Percentiles rank a stretch among this genome's conserved stretches.
Conservation (phyloP, 2,329 filamentous ascomycete species). For the Epichloe hybrida region DNA sequence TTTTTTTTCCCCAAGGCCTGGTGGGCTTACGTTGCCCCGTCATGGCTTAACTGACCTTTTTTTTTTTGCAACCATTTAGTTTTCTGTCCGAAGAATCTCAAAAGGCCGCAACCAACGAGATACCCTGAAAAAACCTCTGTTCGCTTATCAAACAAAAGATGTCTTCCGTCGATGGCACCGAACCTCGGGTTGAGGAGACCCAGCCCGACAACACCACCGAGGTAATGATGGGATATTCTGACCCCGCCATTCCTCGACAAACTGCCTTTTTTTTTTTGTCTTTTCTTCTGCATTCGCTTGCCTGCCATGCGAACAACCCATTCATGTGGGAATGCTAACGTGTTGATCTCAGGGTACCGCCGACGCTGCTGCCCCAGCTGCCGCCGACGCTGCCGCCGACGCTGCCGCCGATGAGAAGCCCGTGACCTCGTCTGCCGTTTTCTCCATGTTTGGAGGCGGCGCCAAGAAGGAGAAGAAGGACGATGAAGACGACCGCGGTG, state of each 20-base stretch:
- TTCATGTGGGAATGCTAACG: neutral
- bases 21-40: neutral
- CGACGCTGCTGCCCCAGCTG: slow-evolving; percentile 8
- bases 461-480: slow-evolving; percentile 96
- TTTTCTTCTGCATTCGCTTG: neutral
- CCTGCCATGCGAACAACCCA: neutral
- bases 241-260: neutral
- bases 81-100: neutral
- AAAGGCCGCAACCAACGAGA: neutral
- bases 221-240: slow-evolving; percentile 10
- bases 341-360: neutral
- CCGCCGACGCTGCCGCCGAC: slow-evolving; percentile 2
- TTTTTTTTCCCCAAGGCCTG: neutral
- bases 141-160: slow-evolving; percentile 21
- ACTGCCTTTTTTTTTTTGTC: neutral
- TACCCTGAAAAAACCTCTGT: neutral
- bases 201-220: slow-evolving; percentile 12
- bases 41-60: neutral
- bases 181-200: slow-evolving; percentile 41
- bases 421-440: slow-evolving; percentile 54
- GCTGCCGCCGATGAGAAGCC: slow-evolving; percentile 13
- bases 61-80: neutral
- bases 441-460: slow-evolving; percentile 97
- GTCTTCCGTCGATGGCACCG: slow-evolving; percentile 36
- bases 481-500: slow-evolving; percentile 59